A percentile compares a stretch with the other conserved stretches of the same genome.
Evolutionary conservation across 1,139 yeast species (phyloP).

Genomic region (Taphrina confusa): DNA sequence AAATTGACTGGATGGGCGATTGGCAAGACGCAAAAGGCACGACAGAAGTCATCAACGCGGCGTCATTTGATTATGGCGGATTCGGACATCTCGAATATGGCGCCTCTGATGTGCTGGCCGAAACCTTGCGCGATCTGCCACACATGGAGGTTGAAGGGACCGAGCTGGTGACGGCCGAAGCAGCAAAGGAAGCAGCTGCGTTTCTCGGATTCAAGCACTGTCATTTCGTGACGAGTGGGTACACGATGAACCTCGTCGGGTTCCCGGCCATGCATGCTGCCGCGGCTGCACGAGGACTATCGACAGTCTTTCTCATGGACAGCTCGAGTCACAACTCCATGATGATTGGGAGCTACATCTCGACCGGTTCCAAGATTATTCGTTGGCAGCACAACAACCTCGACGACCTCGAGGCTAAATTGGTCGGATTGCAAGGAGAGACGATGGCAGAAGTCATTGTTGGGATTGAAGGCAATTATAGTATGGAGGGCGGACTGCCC

Average conservation of each 20-base stretch:
- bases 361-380: slow-evolving; percentile 12
- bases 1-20: slow-evolving; percentile 33
- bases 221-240: slow-evolving; percentile 30
- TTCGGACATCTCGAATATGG: slow-evolving; percentile 16
- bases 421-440: background rate
- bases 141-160: slow-evolving; percentile 11
- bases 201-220: slow-evolving; percentile 21
- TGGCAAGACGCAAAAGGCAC: slow-evolving; percentile 18
- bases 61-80: slow-evolving; percentile 34
- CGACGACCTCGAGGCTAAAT: slow-evolving; percentile 24
- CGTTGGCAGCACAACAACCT: slow-evolving; percentile 25
- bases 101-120: slow-evolving; percentile 17
- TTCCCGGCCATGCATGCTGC: slow-evolving; percentile 29
- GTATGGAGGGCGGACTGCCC: slow-evolving; percentile 96
- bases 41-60: slow-evolving; percentile 23
- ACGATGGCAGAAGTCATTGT: slow-evolving; percentile 60
- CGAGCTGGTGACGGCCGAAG: slow-evolving; percentile 15
- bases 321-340: slow-evolving; percentile 30
- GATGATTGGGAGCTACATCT: slow-evolving; percentile 29
- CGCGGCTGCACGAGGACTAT: slow-evolving; percentile 8
- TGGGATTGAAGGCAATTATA: slow-evolving; percentile 91
- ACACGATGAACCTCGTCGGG: slow-evolving; percentile 27
- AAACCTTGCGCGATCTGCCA: slow-evolving; percentile 3
- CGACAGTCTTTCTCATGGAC: slow-evolving; percentile 30
- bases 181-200: slow-evolving; percentile 1